Evolutionary conservation across 106 monocot genomes (phyloP).

Genomic region (Chionographis japonica): DNA sequence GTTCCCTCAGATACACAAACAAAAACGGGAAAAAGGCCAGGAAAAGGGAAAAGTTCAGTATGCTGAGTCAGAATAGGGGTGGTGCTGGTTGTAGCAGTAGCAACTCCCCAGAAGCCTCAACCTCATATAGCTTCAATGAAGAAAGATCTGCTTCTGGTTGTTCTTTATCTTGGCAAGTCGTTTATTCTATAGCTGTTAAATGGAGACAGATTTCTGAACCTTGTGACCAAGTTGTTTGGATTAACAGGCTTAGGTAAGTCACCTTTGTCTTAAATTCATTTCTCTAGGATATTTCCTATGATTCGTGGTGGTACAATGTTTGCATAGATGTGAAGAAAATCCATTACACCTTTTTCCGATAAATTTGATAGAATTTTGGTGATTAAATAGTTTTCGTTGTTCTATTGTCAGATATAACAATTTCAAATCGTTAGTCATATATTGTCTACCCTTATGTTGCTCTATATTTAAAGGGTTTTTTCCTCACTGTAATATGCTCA

Average conservation of each 20-base stretch:
- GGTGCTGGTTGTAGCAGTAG: constrained; percentile 65
- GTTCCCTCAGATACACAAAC: constrained; percentile 45
- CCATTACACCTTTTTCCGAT: neutral
- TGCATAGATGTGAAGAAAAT: neutral
- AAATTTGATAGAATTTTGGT: no score
- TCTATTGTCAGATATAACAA: no score
- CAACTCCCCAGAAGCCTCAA: constrained; percentile 32
- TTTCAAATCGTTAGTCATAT: no score
- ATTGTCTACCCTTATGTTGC: no score
- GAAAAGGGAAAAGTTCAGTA: constrained; percentile 53
- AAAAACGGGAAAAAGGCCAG: constrained; percentile 68
- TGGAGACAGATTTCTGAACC: constrained; percentile 99
- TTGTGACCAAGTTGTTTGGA: constrained; percentile 98
- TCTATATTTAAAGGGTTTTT: no score
- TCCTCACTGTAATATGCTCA: no score
- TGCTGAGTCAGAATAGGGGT: constrained; percentile 73
- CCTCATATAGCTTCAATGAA: constrained; percentile 35
- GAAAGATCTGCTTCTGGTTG: constrained; percentile 41
- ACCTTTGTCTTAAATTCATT: neutral
- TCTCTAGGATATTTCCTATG: neutral
- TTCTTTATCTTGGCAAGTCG: constrained; percentile 63
- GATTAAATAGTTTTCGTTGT: no score
- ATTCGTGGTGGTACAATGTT: neutral
- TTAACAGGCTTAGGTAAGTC: constrained; percentile 80
- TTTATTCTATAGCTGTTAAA: constrained; percentile 78